Evolutionary conservation across 1,139 yeast species (phyloP).

Genomic region (Taphrina communis): DNA sequence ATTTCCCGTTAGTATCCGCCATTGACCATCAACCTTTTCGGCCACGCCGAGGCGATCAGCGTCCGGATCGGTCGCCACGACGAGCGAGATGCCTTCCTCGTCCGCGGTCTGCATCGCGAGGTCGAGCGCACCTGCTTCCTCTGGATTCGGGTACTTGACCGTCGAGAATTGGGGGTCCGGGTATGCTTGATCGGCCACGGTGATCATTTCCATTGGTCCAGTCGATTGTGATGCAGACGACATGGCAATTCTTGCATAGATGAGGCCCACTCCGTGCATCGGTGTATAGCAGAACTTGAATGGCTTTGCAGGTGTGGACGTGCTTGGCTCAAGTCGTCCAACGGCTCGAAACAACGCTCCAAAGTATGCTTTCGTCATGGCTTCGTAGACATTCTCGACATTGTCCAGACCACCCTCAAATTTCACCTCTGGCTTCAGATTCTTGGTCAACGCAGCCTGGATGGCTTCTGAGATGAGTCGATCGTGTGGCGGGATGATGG

Average conservation of each 20-base stretch:
- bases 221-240: conserved; percentile 36
- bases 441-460: conserved; percentile 57
- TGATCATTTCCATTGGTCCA: conserved; percentile 51
- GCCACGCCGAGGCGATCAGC: conserved; percentile 91
- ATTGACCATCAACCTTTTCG: conserved; percentile 56
- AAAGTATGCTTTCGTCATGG: conserved; percentile 23
- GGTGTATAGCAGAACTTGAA: conserved; percentile 77
- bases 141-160: conserved; percentile 92
- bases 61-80: conserved; percentile 92
- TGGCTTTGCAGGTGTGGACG: neutral
- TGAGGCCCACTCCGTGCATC: conserved; percentile 89
- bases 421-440: neutral
- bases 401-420: conserved; percentile 5
- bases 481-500: conserved; percentile 93
- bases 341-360: conserved; percentile 7
- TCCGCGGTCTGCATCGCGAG: conserved; percentile 67
- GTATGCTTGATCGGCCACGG: conserved; percentile 64
- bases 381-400: conserved; percentile 23
- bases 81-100: conserved; percentile 57
- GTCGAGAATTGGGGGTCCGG: conserved; percentile 90
- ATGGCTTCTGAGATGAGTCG: conserved; percentile 70
- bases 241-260: conserved; percentile 49
- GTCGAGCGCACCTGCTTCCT: conserved; percentile 87
- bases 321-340: neutral
- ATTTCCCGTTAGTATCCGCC: conserved; percentile 89